Base-by-base conservation (phyloP, 1,284 basidiomycete genomes). In the Ceratobasidium sp. region DNA sequence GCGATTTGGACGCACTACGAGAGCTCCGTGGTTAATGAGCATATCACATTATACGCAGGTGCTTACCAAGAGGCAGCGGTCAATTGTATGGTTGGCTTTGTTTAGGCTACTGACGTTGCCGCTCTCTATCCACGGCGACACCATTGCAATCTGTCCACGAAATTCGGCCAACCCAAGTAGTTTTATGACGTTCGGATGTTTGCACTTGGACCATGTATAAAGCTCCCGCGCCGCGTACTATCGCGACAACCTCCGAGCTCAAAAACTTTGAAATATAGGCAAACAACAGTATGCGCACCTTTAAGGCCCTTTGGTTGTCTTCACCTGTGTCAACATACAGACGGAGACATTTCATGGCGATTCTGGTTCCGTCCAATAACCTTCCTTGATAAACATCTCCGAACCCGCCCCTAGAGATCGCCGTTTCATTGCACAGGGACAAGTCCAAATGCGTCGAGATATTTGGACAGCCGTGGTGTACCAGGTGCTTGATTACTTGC, bases 171-270 rank as follows among this genome's bases (percentile, higher is more conserved):
- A 42, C 15, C 73, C 73, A 3, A 66, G n/a, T 28, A 76, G n/a
- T 17, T 65, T 20, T 13, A 66, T 33, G 17, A 76, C 23, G 44
- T 76, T 76, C 12, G 42, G 48, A 44, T 76, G 73, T 15, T 38
- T 23, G 17, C 61, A 57, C 26, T 26, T 20, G 15, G 73, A 66
- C 73, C 73, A 76, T 12, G 64, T 23, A 48, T 76, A 57, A 12
- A 76, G 52, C 42, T 76, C 73, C 6, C 42, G 73, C 0, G 73
- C 73, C 6, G 73, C 62, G 42, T 38, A 46, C 73, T 75, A 62
- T n/a, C 26, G 7, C 9, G n/a, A 3, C 1, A 17, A 15, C 26
- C 17, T 3, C 3, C n/a, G n/a, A n/a, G n/a, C n/a, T n/a, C n/a
- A n/a, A n/a, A n/a, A n/a, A n/a, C n/a, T n/a, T n/a, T n/a, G n/a